Base-by-base conservation (phyloP, 164 flowering plant species). In the Nelumbo lutea region DNA sequence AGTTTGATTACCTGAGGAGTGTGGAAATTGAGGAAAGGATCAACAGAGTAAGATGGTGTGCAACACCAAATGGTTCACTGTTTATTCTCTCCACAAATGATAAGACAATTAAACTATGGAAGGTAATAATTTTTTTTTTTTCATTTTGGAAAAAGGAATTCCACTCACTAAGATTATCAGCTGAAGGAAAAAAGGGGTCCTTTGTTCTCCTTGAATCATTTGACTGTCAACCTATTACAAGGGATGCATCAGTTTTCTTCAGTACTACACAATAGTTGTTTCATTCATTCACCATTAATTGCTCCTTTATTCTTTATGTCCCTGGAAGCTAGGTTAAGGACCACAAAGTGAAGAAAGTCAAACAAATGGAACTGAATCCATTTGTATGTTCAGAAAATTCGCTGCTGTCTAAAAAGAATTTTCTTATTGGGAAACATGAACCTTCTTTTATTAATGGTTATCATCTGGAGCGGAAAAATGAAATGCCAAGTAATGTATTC, bases 1-100 rank as follows among this genome's bases (percentile, higher is more conserved):
- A 89, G 97, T 89, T 91, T 81, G 95, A 89, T 86, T 86, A 84
- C 72, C 73, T 89, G 80, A 89, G 75, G 83, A 91, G 94, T 74
- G 56, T 85, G 76, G 97, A 91, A 79, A 89, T 89, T 75, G 92
- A 84, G 80, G 97, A 89, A 79, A 89, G 86, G 83, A 84, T 91
- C 61, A 91, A 84, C 69, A 85, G 79, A 78, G 68, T 89, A 55
- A 81, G 75, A 73, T 91, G 94, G 94, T 87, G 90, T 70, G 68
- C 83, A 1, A 64, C 81, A 8, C 75, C 82, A 2, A 86, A 79
- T 70, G 84, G 77, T 58, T 83, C 94, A 1, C 66, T 73, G 38
- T 84, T 82, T 73, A 58, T 85, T 71, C 89, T 89, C 67, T 87
- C 97, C 41, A 67, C 91, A 57, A 89, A 89, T 79, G 87, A 89